phyloP scores from a whole-genome alignment of 345 rosid genomes.

The Raphanus raphanistrum region DNA sequence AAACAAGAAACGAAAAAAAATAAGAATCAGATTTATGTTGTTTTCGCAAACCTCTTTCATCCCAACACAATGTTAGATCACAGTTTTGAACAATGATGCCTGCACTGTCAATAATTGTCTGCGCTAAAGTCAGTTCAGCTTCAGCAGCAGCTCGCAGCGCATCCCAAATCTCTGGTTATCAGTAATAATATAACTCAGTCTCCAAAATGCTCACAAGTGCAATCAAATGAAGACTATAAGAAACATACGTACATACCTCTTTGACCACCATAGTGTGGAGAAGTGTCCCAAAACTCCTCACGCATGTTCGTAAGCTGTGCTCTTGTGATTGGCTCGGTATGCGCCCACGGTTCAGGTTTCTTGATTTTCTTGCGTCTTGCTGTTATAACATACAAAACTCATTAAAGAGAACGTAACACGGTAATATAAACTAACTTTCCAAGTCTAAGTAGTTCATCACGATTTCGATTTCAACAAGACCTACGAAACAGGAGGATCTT shows the following conservation, averaged over 20 bases:
- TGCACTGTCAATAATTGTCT: constrained; percentile 72
- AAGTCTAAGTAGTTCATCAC: background rate
- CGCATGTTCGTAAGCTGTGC: constrained; percentile 62
- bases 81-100: constrained; percentile 63
- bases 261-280: constrained; percentile 80
- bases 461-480: background rate
- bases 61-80: constrained; percentile 77
- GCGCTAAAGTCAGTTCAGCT: constrained; percentile 63
- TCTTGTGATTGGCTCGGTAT: constrained; percentile 65
- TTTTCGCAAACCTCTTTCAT: constrained; percentile 64
- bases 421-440: too few relatives aligned
- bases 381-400: constrained; percentile 15
- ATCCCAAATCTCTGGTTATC: constrained; percentile 67
- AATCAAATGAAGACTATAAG: background rate
- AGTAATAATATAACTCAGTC: background rate
- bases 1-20: background rate
- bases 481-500: background rate
- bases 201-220: background rate
- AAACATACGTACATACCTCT: constrained; percentile 61
- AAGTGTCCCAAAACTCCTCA: constrained; percentile 85
- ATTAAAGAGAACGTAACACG: background rate
- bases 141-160: constrained; percentile 76
- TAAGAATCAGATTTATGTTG: background rate
- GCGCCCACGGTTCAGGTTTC: constrained; percentile 77
- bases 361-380: constrained; percentile 38